phyloP scores from a whole-genome alignment of 345 rosid species.

The Gossypium anomalum region DNA sequence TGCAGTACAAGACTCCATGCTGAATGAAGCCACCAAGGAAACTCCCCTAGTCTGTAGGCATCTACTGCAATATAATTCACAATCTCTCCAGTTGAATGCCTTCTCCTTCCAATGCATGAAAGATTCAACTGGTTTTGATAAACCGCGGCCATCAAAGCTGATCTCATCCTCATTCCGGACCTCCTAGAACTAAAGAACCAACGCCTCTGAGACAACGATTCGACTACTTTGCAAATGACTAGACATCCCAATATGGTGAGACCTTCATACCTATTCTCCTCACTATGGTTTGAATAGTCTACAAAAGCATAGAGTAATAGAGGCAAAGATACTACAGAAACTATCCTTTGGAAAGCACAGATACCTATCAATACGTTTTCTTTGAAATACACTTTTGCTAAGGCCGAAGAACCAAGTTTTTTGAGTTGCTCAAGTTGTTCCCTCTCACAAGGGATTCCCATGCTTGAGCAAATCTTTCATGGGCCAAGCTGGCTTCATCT shows the following conservation, averaged over 20 bases:
- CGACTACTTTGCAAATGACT: conserved; percentile 42
- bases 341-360: conserved; percentile 45
- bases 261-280: conserved; percentile 39
- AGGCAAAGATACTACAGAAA: conserved; percentile 50
- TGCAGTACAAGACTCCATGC: conserved; percentile 49
- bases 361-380: conserved; percentile 48
- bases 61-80: conserved; percentile 71
- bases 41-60: conserved; percentile 70
- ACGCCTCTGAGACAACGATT: conserved; percentile 67
- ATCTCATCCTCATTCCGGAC: conserved; percentile 72
- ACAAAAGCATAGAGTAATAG: conserved; percentile 62
- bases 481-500: conserved; percentile 53
- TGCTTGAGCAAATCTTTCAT: conserved; percentile 46
- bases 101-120: conserved; percentile 55
- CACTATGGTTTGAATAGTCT: conserved; percentile 39
- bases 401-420: conserved; percentile 46
- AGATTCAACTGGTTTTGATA: conserved; percentile 58
- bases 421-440: conserved; percentile 13
- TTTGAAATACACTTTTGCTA: conserved; percentile 42
- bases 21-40: conserved; percentile 67
- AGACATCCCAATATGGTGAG: conserved; percentile 48
- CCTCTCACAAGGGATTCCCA: conserved; percentile 39
- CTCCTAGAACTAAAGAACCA: conserved; percentile 58
- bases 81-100: conserved; percentile 71
- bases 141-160: conserved; percentile 62